Percentiles rank a stretch among this genome's conserved stretches.
These are phyloP conservation scores for Naganishia vishniacii DNA, from an alignment of 768 basidiomycete species.

Conservation along the genomic window DNA sequence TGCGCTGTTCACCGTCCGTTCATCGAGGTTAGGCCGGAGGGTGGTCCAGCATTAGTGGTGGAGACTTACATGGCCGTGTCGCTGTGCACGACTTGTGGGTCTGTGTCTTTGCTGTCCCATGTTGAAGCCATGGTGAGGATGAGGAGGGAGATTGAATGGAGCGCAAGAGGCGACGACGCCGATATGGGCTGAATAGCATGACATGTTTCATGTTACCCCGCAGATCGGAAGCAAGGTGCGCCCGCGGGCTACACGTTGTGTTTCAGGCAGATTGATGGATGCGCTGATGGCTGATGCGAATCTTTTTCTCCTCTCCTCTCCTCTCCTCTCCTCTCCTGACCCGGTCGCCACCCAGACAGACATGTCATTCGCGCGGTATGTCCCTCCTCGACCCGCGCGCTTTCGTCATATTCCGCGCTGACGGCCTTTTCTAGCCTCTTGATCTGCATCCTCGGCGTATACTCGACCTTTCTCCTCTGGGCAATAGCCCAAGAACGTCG, in stretches of 20 bases:
- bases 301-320: too few species aligned
- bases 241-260: too few species aligned
- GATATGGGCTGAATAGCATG: too few species aligned
- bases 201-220: too few species aligned
- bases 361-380: too few species aligned
- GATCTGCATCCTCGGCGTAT: conserved; percentile 78
- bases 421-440: conserved; percentile 50
- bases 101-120: background rate
- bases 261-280: too few species aligned
- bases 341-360: too few species aligned
- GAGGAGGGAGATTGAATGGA: background rate
- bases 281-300: too few species aligned
- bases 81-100: background rate
- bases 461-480: conserved; percentile 88
- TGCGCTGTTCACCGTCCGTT: background rate
- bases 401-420: background rate
- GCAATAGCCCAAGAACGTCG: conserved; percentile 90
- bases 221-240: too few species aligned
- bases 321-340: too few species aligned
- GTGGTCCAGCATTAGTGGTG: background rate
- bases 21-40: too few species aligned
- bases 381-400: background rate
- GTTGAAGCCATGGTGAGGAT: background rate
- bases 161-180: too few species aligned
- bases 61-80: conserved; percentile 4